Evolutionary conservation across 1,284 basidiomycete genomes (phyloP), one percentile per base, ranked within the genome.

Genomic region (Puccinia hordei): DNA sequence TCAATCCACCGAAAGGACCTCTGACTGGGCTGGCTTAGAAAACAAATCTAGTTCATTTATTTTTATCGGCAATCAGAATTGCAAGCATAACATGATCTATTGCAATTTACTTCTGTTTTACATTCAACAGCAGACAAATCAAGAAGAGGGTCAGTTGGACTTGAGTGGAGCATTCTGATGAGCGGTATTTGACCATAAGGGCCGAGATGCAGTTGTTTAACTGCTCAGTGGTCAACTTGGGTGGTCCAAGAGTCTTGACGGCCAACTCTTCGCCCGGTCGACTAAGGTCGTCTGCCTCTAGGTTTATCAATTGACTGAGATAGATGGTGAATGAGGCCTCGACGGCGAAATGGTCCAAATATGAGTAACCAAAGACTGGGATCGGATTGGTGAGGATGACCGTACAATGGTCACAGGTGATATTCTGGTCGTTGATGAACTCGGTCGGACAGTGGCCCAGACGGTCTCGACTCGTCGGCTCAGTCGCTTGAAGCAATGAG

Each of bases 301-400:
- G 55, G 66, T 65, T 38, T 69, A 81, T 33, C 82, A 81, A 77
- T 82, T 84, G 82, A 15, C 86, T 84, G 2, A 83, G 82, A n/a
- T 85, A 84, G 82, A 94, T 89, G 44, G 88, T 86, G 71, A 98
- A 89, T 0, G 90, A 92, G n/a, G 93, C 91, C 84, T 92, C 91
- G 41, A 98, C 86, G 3, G 92, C 96, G 86, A 98, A 98, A 86
- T 99, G 96, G 86, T 99, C 96, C 0, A 95, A 98, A 85, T 90
- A 94, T n/a, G 94, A 97, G 85, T 92, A 92, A 30, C 86, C 84
- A n/a, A n/a, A n/a, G n/a, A n/a, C n/a, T n/a, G n/a, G n/a, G n/a
- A n/a, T n/a, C n/a, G n/a, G n/a, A n/a, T n/a, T n/a, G n/a, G n/a
- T n/a, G n/a, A n/a, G n/a, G n/a, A n/a, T n/a, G n/a, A n/a, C n/a